Evolutionary conservation across 208 protist genomes (phyloP).

Genomic region (Acanthamoeba sp.): DNA sequence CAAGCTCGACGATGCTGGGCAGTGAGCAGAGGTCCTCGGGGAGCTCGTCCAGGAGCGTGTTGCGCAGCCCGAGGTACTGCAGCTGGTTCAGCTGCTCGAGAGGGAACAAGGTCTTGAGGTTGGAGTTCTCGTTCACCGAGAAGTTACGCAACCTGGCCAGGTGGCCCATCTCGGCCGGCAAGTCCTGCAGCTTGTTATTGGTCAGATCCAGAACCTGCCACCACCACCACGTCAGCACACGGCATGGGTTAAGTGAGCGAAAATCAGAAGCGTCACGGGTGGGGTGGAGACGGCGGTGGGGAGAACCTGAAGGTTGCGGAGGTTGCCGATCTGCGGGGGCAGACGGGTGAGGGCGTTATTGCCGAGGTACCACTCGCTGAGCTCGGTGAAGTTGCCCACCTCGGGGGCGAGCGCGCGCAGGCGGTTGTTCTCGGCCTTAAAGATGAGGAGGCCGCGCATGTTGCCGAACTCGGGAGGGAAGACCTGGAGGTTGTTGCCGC

Average conservation of each 20-base stretch:
- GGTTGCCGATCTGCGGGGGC: conserved; percentile 70
- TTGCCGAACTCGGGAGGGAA: conserved; percentile 86
- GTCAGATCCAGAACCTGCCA: conserved; percentile 72
- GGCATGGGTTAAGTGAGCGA: not conserved
- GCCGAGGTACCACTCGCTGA: conserved; percentile 67
- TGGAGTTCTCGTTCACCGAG: conserved; percentile 84
- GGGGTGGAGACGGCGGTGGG: not conserved
- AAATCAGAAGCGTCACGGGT: not conserved
- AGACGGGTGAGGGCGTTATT: conserved; percentile 69
- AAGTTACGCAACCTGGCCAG: conserved; percentile 78
- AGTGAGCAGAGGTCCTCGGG: conserved; percentile 78
- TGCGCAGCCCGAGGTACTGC: conserved; percentile 79
- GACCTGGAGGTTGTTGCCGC: conserved; percentile 80
- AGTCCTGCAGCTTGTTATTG: conserved; percentile 82
- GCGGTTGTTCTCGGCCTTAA: conserved; percentile 80
- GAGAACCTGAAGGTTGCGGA: conserved; percentile 45
- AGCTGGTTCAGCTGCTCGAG: conserved; percentile 78
- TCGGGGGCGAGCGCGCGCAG: conserved; percentile 78
- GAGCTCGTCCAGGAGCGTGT: conserved; percentile 80
- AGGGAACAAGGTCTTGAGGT: conserved; percentile 79
- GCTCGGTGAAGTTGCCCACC: conserved; percentile 67
- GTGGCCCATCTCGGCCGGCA: conserved; percentile 81
- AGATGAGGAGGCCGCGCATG: conserved; percentile 77
- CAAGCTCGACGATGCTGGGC: conserved; percentile 79
- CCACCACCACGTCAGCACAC: not conserved